Base-by-base conservation (phyloP, 2,329 filamentous ascomycete species). In the Aspergillus sp. region DNA sequence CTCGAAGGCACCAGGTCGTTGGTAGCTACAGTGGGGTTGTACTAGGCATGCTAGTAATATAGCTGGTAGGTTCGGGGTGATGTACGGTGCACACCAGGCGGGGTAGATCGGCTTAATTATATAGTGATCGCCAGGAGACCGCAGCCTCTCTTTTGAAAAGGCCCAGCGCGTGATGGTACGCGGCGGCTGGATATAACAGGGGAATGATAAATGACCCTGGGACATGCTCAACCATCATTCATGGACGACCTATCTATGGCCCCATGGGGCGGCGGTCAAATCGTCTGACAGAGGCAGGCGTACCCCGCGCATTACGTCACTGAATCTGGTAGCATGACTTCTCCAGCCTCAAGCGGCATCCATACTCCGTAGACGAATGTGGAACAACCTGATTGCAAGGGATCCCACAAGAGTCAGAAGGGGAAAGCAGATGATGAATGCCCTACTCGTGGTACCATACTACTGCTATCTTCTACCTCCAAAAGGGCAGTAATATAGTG, bases 21-120 rank as follows among this genome's bases (percentile, higher is more conserved):
- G 45, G 17, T 46, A 23, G 28, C 23, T 60, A 60, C 30, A 50
- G 46, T 46, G 28, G 46, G 49, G 8, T 48, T 49, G 53, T 48
- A 22, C 47, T 51, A 61, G 34, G 43, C 13, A 48, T 57, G 19
- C 45, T 28, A 25, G 45, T 11, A 3, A 41, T 5, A 17, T 41
- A 15, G 34, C 34, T 41, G 34, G 34, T 41, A 13, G 34, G 13
- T 15, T 41, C 13, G 34, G 34, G 13, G 34, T 41, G 34, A 41
- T 41, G 34, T 41, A 30, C 6, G 25, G 15, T 28, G 25, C 52
- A 30, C 22, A 34, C 22, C 34, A 52, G 55, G 48, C 17, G 41
- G 43, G 56, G 41, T 48, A 59, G 38, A 7, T 17, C 30, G 13
- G 30, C 23, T 11, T n/a, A 7, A 9, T 28, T 28, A 28, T 47